These are phyloP conservation scores for Priceomyces castillae DNA, from an alignment of 805 yeast species.

Conservation along the genomic window DNA sequence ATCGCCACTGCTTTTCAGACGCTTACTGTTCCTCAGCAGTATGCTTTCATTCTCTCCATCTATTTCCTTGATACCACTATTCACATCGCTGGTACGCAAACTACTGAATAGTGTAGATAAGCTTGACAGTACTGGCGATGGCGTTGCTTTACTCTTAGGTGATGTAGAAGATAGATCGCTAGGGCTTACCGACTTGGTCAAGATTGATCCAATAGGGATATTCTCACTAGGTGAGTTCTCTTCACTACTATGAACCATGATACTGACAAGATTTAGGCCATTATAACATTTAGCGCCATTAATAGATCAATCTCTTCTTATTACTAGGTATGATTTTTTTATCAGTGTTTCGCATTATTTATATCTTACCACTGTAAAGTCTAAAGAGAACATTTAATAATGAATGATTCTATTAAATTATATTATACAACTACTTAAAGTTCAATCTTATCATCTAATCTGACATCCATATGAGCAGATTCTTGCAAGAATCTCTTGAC, in stretches of 20 bases:
- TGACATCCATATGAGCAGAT: slow-evolving; percentile 62
- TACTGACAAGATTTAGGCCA: neutral
- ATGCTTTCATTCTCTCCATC: neutral
- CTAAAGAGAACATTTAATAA: too few relatives aligned
- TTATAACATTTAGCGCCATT: neutral
- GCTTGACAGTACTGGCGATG: slow-evolving; percentile 23
- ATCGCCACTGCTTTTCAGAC: neutral
- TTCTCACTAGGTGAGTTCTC: slow-evolving; percentile 2
- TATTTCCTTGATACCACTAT: neutral
- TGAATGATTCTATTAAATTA: neutral
- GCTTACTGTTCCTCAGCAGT: neutral
- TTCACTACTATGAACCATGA: slow-evolving; percentile 1
- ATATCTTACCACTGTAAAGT: neutral
- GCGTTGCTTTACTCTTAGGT: slow-evolving; percentile 2
- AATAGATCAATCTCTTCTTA: neutral
- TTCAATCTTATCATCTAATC: slow-evolving; percentile 49
- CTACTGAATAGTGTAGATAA: slow-evolving; percentile 21
- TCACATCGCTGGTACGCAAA: slow-evolving; percentile 20
- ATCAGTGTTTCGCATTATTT: slow-evolving; percentile 1
- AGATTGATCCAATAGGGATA: neutral
- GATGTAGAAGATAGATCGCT: slow-evolving; percentile 8
- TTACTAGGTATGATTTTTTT: too few relatives aligned
- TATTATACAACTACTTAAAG: slow-evolving; percentile 12
- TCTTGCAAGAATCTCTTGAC: slow-evolving; percentile 68
- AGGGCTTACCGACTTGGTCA: slow-evolving; percentile 5